A percentile compares a stretch with the other conserved stretches of the same genome.
These are phyloP conservation scores for Pistacia vera DNA, from an alignment of 345 rosid genomes.

Conservation along the genomic window DNA sequence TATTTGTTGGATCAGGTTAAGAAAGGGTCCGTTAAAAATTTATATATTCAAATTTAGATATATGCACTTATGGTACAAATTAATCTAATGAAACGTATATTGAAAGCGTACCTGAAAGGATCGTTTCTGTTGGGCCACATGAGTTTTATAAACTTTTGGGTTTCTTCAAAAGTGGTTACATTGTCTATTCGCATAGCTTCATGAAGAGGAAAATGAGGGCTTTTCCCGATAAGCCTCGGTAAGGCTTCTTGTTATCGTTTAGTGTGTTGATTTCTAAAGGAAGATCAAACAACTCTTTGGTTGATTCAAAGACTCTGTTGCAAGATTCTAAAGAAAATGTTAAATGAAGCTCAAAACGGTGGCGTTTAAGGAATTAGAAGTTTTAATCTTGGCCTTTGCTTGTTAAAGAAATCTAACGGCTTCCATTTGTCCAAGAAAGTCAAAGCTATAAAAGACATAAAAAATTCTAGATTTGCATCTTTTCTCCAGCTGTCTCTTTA, in stretches of 20 bases:
- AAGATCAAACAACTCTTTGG: slow-evolving; percentile 7
- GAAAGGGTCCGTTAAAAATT: no score
- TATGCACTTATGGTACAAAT: no score
- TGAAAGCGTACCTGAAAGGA: slow-evolving; percentile 25
- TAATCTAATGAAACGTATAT: background rate
- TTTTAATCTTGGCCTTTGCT: no score
- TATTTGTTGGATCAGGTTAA: no score
- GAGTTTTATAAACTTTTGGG: slow-evolving; percentile 16
- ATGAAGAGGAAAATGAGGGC: slow-evolving; percentile 31
- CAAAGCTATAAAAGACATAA: no score
- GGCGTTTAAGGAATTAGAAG: no score
- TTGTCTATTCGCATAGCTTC: slow-evolving; percentile 46
- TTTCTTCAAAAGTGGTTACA: slow-evolving; percentile 11
- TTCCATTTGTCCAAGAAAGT: no score
- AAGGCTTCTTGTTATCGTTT: slow-evolving; percentile 34
- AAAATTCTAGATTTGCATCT: no score
- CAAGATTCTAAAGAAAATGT: slow-evolving; percentile 10
- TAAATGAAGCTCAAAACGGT: no score
- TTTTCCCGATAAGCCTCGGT: slow-evolving; percentile 38
- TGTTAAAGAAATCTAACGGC: no score
- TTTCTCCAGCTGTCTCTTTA: no score
- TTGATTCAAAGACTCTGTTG: slow-evolving; percentile 2
- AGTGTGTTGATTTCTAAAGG: background rate
- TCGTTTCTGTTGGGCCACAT: slow-evolving; percentile 49
- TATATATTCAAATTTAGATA: no score